Base-by-base conservation (phyloP, 345 rosid species). In the Abelmoschus esculentus region DNA sequence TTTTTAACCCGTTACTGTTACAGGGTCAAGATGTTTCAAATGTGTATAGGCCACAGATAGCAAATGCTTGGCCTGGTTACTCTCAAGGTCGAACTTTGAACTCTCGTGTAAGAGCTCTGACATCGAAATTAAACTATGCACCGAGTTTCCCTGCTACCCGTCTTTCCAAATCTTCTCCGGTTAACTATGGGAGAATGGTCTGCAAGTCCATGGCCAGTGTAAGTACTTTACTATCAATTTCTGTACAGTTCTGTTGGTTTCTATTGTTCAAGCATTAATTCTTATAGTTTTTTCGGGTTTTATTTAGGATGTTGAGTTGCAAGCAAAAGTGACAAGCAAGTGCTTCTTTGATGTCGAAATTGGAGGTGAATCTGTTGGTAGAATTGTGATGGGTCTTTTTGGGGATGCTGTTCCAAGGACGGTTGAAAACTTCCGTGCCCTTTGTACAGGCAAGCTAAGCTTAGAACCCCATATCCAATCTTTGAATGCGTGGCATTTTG, bases 391-490 rank as follows among this genome's bases (percentile, higher is more conserved):
- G 65, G 98, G 97, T 69, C 84, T 93, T 38, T 93, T 82, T 65
- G 96, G 96, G 49, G 95, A 89, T 22, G 89, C 77, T 74, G 93
- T 91, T 53, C 97, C 97, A 3, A 83, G 80, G 81, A 89, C 98
- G 7, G 88, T 72, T 26, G 98, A 93, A 69, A 93, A 93, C 80
- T 93, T 91, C 78, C 96, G 89, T 42, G 90, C 71, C 49, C 75
- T 93, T 75, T 89, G 96, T 81, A 88, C 96, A 70, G 97, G 98
- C 77, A 64, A 86, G 82, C 38, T 72, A 74, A 56, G 54, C 18
- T 73, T 17, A 40, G 55, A 14, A 9, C 22, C 26, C 9, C 14
- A 12, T 15, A 10, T 14, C 34, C 32, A 64, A 7, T 64, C 9
- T 60, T 66, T n/a, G 11, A n/a, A 7, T 18, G 46, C 13, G 4